Conservation (phyloP, 1,284 basidiomycete genomes). For the Mycena citricolor region DNA sequence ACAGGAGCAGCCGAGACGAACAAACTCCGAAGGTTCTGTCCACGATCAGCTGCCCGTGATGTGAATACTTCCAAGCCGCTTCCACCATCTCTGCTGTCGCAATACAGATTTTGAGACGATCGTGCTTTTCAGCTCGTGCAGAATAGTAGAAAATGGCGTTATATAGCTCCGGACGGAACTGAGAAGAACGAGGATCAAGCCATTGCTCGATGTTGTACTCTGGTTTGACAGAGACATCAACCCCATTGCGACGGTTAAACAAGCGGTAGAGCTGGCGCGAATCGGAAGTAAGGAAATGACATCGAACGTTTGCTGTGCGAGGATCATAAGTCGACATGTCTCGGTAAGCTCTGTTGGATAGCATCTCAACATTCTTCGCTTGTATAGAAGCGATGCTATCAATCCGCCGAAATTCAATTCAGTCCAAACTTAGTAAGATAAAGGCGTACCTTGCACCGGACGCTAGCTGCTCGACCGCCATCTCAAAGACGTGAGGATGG, state of each 20-base stretch:
- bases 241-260: conserved; percentile 20
- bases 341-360: conserved; percentile 10
- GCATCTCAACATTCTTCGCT: conserved; percentile 11
- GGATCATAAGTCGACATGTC: neutral
- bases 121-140: conserved; percentile 13
- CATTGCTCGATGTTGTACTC: conserved; percentile 26
- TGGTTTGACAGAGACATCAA: conserved; percentile 16
- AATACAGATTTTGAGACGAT: conserved; percentile 27
- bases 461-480: conserved; percentile 30
- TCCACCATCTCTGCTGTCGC: conserved; percentile 9
- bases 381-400: conserved; percentile 10
- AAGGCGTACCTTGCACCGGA: conserved; percentile 25
- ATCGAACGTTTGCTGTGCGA: neutral
- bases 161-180: conserved; percentile 6
- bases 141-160: conserved; percentile 23
- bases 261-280: conserved; percentile 20
- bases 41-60: conserved; percentile 6
- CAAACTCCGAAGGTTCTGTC: conserved; percentile 15
- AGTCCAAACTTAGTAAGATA: neutral
- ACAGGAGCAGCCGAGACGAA: conserved; percentile 10
- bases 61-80: conserved; percentile 13
- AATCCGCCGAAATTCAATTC: neutral
- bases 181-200: conserved; percentile 17
- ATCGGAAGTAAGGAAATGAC: conserved; percentile 2
- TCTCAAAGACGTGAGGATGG: conserved; percentile 31